These are phyloP conservation scores for Astrothelium subdiscretum DNA, from an alignment of 495 filamentous ascomycete species.

Conservation along the genomic window DNA sequence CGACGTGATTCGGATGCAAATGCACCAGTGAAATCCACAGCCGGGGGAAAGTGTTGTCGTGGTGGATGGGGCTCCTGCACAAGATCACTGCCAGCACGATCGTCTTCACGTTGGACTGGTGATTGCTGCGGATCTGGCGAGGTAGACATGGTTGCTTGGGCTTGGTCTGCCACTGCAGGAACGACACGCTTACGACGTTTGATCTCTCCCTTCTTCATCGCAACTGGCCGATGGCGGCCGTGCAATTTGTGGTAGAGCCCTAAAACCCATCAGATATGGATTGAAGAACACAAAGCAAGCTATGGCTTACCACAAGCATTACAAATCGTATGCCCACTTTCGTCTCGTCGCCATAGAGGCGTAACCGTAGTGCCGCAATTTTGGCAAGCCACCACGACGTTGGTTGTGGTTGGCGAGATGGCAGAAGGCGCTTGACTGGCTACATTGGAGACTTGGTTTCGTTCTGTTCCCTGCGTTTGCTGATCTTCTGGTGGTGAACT, in stretches of 20 bases:
- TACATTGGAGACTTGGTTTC: not conserved
- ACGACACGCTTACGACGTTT: constrained; percentile 94
- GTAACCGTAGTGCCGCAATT: constrained; percentile 97
- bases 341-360: constrained; percentile 89
- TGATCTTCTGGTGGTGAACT: not conserved
- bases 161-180: constrained; percentile 54
- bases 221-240: constrained; percentile 78
- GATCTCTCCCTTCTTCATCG: constrained; percentile 96
- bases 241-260: constrained; percentile 97
- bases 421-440: constrained; percentile 11
- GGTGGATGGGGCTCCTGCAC: constrained; percentile 6
- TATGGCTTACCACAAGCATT: constrained; percentile 83
- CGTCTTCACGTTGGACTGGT: constrained; percentile 22
- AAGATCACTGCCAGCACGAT: constrained; percentile 11
- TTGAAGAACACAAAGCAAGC: not conserved
- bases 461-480: not conserved
- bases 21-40: constrained; percentile 10
- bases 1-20: not conserved
- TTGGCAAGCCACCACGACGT: constrained; percentile 79
- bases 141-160: constrained; percentile 12
- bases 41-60: constrained; percentile 8
- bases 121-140: not conserved
- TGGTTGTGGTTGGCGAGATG: constrained; percentile 42
- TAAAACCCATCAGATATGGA: constrained; percentile 26
- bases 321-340: constrained; percentile 92